Evolutionary conservation across 2,329 filamentous ascomycete species (phyloP).

Genomic region (Teratosphaeria destructans): DNA sequence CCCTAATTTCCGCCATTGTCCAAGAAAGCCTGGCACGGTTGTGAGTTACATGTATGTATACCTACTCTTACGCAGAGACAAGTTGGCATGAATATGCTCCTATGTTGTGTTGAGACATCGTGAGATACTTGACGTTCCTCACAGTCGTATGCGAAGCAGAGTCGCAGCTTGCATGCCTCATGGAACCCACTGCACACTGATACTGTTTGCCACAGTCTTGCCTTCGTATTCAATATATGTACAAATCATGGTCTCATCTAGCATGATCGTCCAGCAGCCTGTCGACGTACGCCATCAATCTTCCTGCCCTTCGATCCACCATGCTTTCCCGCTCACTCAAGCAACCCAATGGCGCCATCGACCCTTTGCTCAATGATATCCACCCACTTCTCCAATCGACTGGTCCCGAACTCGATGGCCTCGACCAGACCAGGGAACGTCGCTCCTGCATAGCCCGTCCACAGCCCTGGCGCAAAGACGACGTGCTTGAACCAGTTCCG

Average conservation of each 20-base stretch:
- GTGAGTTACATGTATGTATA: no score
- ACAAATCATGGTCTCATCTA: no score
- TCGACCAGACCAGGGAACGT: slow-evolving; percentile 57
- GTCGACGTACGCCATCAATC: background rate
- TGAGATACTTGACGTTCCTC: no score
- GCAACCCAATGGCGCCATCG: slow-evolving; percentile 7
- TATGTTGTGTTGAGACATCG: no score
- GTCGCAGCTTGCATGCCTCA: no score
- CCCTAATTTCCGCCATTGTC: background rate
- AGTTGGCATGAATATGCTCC: no score
- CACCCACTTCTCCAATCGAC: slow-evolving; percentile 31
- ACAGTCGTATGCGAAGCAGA: no score
- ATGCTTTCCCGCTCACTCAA: background rate
- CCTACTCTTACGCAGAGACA: no score
- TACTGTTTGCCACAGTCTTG: no score
- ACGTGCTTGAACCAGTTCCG: slow-evolving; percentile 90
- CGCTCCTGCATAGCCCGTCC: slow-evolving; percentile 79
- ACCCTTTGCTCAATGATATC: slow-evolving; percentile 28
- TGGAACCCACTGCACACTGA: no score
- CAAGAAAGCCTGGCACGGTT: no score
- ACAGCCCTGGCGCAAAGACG: slow-evolving; percentile 80
- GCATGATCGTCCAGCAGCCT: background rate
- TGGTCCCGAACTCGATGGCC: slow-evolving; percentile 40
- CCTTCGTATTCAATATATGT: no score
- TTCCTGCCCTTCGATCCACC: background rate